Percentiles rank a stretch among this genome's conserved stretches.
These are phyloP conservation scores for Fusarium zealandicum DNA, from an alignment of 2,329 filamentous ascomycete genomes.

Conservation along the genomic window DNA sequence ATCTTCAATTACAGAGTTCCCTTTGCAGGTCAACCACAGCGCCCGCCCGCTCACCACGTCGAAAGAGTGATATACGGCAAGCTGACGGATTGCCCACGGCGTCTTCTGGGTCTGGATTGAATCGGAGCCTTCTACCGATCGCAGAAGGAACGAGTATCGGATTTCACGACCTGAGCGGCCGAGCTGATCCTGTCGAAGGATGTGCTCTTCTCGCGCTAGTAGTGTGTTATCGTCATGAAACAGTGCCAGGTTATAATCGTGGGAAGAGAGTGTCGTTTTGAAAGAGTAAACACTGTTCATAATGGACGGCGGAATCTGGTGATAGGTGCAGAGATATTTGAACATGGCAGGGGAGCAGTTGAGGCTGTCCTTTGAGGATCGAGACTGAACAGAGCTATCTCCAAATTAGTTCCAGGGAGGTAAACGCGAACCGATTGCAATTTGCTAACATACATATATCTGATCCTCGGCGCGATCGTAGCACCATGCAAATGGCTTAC, in stretches of 20 bases:
- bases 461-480: background rate
- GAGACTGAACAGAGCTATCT: conserved; percentile 17
- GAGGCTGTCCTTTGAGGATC: conserved; percentile 9
- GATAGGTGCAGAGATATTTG: conserved; percentile 23
- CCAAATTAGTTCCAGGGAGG: background rate
- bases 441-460: conserved; percentile 15
- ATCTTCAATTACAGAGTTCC: conserved; percentile 9
- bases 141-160: conserved; percentile 20
- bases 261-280: background rate
- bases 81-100: conserved; percentile 15
- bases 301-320: conserved; percentile 14
- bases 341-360: conserved; percentile 9
- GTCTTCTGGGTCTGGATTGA: background rate
- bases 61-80: conserved; percentile 29
- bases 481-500: background rate
- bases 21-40: conserved; percentile 22
- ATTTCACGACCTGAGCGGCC: conserved; percentile 26
- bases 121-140: conserved; percentile 17
- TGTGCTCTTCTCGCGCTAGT: background rate
- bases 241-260: conserved; percentile 20
- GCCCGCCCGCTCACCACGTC: conserved; percentile 10
- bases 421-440: too few relatives aligned
- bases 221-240: conserved; percentile 28
- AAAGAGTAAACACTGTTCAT: conserved; percentile 21
- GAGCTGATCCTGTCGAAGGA: background rate